These are phyloP conservation scores for Sphaerobolus stellatus DNA, from an alignment of 1,284 basidiomycete genomes.

Conservation along the genomic window DNA sequence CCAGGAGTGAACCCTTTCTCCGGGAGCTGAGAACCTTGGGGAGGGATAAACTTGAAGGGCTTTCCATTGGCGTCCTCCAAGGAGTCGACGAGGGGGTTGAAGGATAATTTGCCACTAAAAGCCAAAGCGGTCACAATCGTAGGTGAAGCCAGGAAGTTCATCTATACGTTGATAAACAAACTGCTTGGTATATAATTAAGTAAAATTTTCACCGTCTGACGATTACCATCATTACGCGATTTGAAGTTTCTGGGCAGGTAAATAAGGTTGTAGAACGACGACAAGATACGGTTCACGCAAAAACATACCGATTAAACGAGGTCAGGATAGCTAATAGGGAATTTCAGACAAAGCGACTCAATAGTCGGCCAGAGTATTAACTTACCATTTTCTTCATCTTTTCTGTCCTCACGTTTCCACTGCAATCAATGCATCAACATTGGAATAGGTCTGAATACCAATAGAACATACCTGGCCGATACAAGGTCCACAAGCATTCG, in stretches of 20 bases:
- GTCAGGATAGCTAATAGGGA: conserved; percentile 81
- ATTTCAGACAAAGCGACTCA: not conserved
- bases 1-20: conserved; percentile 80
- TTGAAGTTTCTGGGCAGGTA: conserved; percentile 75
- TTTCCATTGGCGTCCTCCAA: conserved; percentile 74
- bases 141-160: conserved; percentile 98
- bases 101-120: conserved; percentile 92
- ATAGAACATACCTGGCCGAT: conserved; percentile 78
- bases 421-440: conserved; percentile 26
- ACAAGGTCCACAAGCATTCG: conserved; percentile 98
- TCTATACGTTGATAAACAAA: conserved; percentile 29
- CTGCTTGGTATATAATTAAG: not conserved
- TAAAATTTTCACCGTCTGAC: conserved; percentile 52
- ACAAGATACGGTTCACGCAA: not conserved
- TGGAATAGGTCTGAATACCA: conserved; percentile 7
- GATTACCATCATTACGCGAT: conserved; percentile 96
- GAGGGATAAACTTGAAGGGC: conserved; percentile 85
- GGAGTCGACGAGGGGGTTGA: conserved; percentile 90
- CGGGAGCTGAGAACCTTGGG: conserved; percentile 84
- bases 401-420: conserved; percentile 94
- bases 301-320: conserved; percentile 83
- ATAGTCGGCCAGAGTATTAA: conserved; percentile 14
- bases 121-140: conserved; percentile 97
- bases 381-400: conserved; percentile 89
- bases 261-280: conserved; percentile 2